Evolutionary conservation across 2,329 filamentous ascomycete species (phyloP), one percentile per base, ranked within the genome.

Genomic region (Ophiostoma sp.): DNA sequence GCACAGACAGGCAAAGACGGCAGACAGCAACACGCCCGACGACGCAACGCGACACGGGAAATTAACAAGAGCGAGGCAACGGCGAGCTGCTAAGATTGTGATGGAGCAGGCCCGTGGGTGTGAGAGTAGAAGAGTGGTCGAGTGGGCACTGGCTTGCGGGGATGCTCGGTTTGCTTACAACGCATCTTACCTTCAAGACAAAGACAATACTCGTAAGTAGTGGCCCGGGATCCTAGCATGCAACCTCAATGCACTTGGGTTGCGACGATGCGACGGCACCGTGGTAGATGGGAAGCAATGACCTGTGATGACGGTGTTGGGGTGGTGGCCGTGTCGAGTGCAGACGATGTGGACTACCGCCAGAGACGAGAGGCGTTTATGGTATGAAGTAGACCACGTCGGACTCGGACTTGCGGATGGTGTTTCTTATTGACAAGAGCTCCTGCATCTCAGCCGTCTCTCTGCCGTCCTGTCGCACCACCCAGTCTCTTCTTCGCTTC

Each of bases 21-120:
- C n/a, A 55, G 52, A 45, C 60, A 63, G 47, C 11, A 52, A 52
- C 47, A 12, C 6, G 42, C 42, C 6, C 42, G 11, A 44, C 42
- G 42, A 58, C 16, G 60, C 49, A 55, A n/a, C 12, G 18, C 41
- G 41, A 4, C 40, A 42, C 63, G 18, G 64, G 64, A 66, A 66
- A 66, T 66, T 55, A 55, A 16, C 36, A 41, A 65, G 14, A 47
- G 49, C 6, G n/a, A 58, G 36, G 27, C 44, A 38, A 55, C 49
- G 38, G 36, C 65, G 18, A 8, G 47, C 65, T 55, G 52, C 49
- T 62, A 67, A 62, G 55, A 62, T 60, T 62, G 66, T 63, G 52
- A 49, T 63, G 66, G 42, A 36, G 55, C 42, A 55, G 14, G n/a
- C 42, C 16, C 38, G 60, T 16, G 58, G 55, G 36, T 63, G 38